Conservation (phyloP, 2,329 filamentous ascomycete genomes). For the Dothistroma septosporum region DNA sequence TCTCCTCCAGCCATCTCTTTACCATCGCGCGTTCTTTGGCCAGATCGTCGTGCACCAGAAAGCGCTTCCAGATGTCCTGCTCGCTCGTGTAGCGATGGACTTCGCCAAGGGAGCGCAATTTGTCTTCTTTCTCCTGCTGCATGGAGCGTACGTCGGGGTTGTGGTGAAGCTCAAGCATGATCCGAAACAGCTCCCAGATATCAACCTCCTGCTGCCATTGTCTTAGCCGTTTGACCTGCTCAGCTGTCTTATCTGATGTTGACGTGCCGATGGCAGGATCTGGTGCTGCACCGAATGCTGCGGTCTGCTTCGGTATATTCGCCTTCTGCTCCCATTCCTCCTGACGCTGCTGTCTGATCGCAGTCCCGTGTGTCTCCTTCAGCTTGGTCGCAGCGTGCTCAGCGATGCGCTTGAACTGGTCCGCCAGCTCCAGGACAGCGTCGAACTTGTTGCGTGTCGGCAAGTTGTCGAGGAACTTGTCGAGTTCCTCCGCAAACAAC, state of each 20-base stretch:
- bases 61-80: slow-evolving; percentile 65
- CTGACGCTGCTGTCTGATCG: slow-evolving; percentile 38
- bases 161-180: slow-evolving; percentile 65
- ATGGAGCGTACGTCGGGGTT: slow-evolving; percentile 38
- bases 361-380: slow-evolving; percentile 40
- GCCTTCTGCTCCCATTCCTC: slow-evolving; percentile 33
- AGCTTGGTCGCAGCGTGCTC: slow-evolving; percentile 47
- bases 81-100: slow-evolving; percentile 54
- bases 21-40: slow-evolving; percentile 76
- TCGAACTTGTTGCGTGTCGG: slow-evolving; percentile 51
- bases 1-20: slow-evolving; percentile 80
- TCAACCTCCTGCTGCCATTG: slow-evolving; percentile 79
- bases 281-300: slow-evolving; percentile 14
- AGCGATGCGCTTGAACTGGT: slow-evolving; percentile 48
- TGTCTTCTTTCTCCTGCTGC: slow-evolving; percentile 33
- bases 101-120: slow-evolving; percentile 32
- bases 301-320: slow-evolving; percentile 9
- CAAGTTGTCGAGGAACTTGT: slow-evolving; percentile 60
- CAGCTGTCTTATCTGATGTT: slow-evolving; percentile 25
- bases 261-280: slow-evolving; percentile 4
- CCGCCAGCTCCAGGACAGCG: slow-evolving; percentile 58
- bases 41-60: slow-evolving; percentile 66
- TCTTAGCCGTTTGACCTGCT: slow-evolving; percentile 50
- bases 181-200: slow-evolving; percentile 81
- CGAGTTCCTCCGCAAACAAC: slow-evolving; percentile 76